These are phyloP conservation scores for Colletotrichum lupini DNA, from an alignment of 2,329 filamentous ascomycete species.

Conservation along the genomic window DNA sequence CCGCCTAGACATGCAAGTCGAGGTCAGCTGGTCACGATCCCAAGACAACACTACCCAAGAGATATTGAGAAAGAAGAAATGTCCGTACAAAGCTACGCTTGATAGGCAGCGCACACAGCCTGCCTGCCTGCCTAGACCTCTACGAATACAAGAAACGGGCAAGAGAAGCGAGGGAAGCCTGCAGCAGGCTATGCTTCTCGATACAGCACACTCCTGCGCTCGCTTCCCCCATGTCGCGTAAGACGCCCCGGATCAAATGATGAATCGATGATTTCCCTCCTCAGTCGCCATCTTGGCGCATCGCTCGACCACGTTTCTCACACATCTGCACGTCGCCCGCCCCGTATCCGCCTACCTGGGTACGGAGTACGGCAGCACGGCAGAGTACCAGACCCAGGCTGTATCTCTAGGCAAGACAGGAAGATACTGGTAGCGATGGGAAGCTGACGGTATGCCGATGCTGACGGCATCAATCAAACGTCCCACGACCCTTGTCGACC, in stretches of 20 bases:
- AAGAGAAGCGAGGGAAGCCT: neutral
- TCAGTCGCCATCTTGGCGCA: neutral
- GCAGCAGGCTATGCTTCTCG: neutral
- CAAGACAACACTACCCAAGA: neutral
- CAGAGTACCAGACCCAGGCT: neutral
- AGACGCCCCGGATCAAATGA: neutral
- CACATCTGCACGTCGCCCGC: neutral
- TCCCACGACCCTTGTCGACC: neutral
- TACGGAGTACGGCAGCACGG: neutral
- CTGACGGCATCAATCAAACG: neutral
- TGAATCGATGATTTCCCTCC: neutral
- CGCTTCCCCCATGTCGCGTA: neutral
- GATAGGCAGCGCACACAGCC: neutral
- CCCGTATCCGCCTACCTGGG: neutral
- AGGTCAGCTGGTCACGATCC: conserved; percentile 24
- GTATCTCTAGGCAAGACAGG: neutral
- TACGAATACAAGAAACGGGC: neutral
- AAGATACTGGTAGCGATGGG: neutral
- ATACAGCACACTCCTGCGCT: neutral
- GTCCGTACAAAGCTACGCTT: neutral
- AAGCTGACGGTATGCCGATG: neutral
- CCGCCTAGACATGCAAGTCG: conserved; percentile 23
- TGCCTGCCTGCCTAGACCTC: neutral
- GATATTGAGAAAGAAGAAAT: neutral
- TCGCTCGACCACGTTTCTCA: neutral